Conservation (phyloP, 116 monocot genomes). For the Cymodocea nodosa region DNA sequence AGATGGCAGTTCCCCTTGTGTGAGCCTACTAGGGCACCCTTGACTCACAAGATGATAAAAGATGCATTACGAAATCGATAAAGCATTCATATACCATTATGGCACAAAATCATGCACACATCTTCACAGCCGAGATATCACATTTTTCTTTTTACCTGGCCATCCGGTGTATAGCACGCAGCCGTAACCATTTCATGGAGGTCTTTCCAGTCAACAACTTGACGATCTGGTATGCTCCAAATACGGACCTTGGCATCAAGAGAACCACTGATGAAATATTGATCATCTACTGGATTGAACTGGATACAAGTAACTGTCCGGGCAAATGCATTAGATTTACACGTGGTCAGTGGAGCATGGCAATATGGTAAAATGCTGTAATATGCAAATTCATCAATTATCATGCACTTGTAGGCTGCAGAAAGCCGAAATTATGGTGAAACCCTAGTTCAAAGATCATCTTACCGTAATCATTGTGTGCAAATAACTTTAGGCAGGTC, state of each 20-base stretch:
- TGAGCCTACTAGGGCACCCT: constrained; percentile 92
- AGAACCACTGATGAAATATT: constrained; percentile 96
- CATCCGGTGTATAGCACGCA: constrained; percentile 80
- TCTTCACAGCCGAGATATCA: neutral
- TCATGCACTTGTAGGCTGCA: neutral
- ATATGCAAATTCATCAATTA: no score
- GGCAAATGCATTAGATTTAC: neutral
- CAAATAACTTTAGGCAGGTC: constrained; percentile 73
- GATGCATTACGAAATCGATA: constrained; percentile 2
- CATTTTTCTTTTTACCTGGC: constrained; percentile 63
- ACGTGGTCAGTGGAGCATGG: neutral
- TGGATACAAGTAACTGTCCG: constrained; percentile 85
- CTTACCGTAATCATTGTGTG: constrained; percentile 84
- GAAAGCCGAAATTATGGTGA: neutral
- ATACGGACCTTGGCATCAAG: constrained; percentile 89
- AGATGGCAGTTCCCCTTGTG: constrained; percentile 81
- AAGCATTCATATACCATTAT: neutral
- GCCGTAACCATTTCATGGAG: constrained; percentile 97
- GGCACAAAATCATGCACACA: no score
- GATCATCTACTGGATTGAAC: constrained; percentile 90
- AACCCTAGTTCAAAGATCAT: neutral
- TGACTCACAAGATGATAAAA: constrained; percentile 6
- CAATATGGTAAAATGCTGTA: no score
- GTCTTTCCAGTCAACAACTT: constrained; percentile 85
- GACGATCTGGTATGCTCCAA: constrained; percentile 82